Percentiles rank a stretch among this genome's conserved stretches.
Evolutionary conservation across 768 basidiomycete genomes (phyloP).

Genomic region (Kwoniella bestiolae): DNA sequence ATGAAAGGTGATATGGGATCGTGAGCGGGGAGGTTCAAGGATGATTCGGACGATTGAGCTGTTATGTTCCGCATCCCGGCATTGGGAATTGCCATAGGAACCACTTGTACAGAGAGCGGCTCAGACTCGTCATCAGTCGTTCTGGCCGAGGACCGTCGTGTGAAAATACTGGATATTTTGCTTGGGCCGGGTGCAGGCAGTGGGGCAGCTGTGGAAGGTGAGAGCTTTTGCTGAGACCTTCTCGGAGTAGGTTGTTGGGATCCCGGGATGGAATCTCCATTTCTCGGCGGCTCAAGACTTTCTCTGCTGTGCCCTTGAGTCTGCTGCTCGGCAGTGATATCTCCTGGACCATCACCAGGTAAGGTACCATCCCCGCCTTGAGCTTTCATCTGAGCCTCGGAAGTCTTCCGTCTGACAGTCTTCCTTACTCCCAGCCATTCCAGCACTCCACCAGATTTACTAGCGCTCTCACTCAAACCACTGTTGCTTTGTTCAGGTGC

Average conservation of each 20-base stretch:
- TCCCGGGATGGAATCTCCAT: neutral
- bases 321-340: neutral
- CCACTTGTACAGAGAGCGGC: slow-evolving; percentile 2
- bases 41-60: slow-evolving; percentile 36
- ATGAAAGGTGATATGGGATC: slow-evolving; percentile 27
- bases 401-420: slow-evolving; percentile 32
- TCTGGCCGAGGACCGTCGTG: slow-evolving; percentile 29
- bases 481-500: neutral
- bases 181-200: slow-evolving; percentile 11
- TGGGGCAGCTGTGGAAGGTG: slow-evolving; percentile 20
- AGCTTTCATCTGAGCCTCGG: slow-evolving; percentile 25
- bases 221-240: slow-evolving; percentile 10
- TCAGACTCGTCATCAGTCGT: slow-evolving; percentile 2
- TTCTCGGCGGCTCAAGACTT: neutral
- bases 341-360: neutral
- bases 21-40: slow-evolving; percentile 32
- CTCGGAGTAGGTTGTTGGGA: slow-evolving; percentile 12
- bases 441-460: slow-evolving; percentile 30
- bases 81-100: slow-evolving; percentile 18
- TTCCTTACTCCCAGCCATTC: slow-evolving; percentile 52
- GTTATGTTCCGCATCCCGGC: slow-evolving; percentile 12
- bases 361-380: neutral
- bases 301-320: neutral
- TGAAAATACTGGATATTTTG: slow-evolving; percentile 26
- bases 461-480: slow-evolving; percentile 7